phyloP scores from a whole-genome alignment of 805 yeast genomes.

The Saccharomycopsis javanensis region DNA sequence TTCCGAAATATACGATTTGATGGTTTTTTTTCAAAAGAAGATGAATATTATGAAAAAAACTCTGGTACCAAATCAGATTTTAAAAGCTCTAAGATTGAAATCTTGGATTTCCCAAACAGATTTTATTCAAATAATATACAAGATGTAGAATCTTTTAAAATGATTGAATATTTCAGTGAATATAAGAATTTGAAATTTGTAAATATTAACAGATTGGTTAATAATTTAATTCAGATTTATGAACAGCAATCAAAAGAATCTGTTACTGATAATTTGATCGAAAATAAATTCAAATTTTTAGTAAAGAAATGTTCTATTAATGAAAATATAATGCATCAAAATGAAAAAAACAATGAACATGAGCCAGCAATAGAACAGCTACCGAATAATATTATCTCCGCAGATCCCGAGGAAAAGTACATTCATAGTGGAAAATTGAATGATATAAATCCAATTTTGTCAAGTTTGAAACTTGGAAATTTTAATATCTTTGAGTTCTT shows the following conservation, averaged over 20 bases:
- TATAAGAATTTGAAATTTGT: background rate
- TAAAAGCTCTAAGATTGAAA: background rate
- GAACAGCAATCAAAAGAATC: background rate
- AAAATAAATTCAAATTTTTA: background rate
- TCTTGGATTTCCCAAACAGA: background rate
- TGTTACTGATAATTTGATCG: background rate
- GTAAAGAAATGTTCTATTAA: background rate
- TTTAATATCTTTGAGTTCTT: background rate
- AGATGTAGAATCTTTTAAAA: background rate
- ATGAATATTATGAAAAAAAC: background rate
- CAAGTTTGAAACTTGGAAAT: background rate
- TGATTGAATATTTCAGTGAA: background rate
- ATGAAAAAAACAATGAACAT: background rate
- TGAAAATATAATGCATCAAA: background rate
- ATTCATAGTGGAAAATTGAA: background rate
- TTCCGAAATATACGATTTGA: background rate
- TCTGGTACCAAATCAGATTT: background rate
- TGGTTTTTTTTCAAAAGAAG: background rate
- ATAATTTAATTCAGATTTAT: background rate
- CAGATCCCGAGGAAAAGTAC: background rate
- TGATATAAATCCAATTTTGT: background rate
- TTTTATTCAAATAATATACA: background rate
- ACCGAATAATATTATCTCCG: background rate
- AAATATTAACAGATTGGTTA: background rate
- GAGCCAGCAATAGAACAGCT: background rate